These are phyloP conservation scores for Paramecium pentaurelia DNA, from an alignment of 73 alveolate species.

Conservation along the genomic window DNA sequence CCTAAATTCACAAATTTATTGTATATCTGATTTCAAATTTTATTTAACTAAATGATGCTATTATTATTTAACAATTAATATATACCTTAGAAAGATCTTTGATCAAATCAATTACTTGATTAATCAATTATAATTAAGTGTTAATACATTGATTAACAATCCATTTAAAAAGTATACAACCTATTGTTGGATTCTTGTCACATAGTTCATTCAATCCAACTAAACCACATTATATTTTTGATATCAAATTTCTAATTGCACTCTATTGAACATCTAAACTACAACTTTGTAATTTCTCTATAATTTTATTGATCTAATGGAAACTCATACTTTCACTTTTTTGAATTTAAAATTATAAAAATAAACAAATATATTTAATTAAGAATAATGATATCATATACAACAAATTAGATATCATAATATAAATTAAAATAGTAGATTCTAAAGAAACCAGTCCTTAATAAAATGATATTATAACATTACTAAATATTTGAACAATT, in stretches of 20 bases:
- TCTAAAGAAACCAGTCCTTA: no score
- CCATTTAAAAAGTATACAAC: background rate
- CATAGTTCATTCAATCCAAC: background rate
- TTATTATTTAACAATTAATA: background rate
- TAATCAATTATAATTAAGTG: background rate
- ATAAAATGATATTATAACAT: no score
- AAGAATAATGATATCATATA: background rate
- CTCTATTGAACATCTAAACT: background rate
- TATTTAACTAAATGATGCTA: background rate
- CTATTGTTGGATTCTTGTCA: background rate
- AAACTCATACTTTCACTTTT: background rate
- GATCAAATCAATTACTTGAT: background rate
- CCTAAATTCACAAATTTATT: background rate
- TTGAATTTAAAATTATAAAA: background rate
- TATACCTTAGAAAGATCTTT: background rate
- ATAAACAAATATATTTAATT: background rate
- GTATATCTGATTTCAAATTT: background rate
- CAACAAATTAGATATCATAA: no score
- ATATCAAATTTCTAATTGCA: background rate
- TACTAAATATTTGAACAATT: no score
- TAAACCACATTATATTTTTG: constrained; percentile 2
- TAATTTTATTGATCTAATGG: background rate
- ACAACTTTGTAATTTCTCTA: background rate
- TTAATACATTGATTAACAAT: background rate
- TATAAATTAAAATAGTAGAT: no score